These are phyloP conservation scores for Aspergillus pseudonomiae DNA, from an alignment of 2,329 filamentous ascomycete species.

Conservation along the genomic window DNA sequence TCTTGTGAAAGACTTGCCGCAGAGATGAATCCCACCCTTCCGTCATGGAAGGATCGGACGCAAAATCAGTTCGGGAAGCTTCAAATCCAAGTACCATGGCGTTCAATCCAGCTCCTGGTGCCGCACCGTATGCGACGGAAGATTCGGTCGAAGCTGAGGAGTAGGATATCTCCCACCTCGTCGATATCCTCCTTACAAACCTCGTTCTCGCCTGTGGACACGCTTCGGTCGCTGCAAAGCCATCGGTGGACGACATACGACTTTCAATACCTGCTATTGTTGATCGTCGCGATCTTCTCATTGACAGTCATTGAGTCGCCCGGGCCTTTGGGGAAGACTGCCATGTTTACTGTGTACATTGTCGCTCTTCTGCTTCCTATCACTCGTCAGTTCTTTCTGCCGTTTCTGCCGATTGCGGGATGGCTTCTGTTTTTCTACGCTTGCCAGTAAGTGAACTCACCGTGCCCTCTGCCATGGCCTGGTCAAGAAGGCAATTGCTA, in stretches of 20 bases:
- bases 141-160: constrained; percentile 70
- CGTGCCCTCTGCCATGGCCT: neutral
- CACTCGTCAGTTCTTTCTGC: constrained; percentile 88
- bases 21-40: constrained; percentile 40
- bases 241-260: constrained; percentile 84
- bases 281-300: constrained; percentile 77
- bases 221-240: constrained; percentile 71
- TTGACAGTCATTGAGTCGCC: constrained; percentile 78
- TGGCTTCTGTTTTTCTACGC: constrained; percentile 92
- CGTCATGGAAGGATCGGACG: constrained; percentile 52
- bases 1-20: constrained; percentile 28
- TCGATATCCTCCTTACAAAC: constrained; percentile 77
- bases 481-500: constrained; percentile 16
- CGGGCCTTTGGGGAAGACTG: constrained; percentile 76
- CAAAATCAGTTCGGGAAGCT: constrained; percentile 49
- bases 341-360: constrained; percentile 67
- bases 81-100: constrained; percentile 52
- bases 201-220: constrained; percentile 79
- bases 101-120: constrained; percentile 54
- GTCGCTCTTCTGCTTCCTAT: constrained; percentile 77
- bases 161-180: constrained; percentile 67
- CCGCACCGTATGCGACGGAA: constrained; percentile 68
- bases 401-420: constrained; percentile 79
- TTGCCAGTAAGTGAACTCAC: constrained; percentile 71
- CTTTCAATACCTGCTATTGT: constrained; percentile 78